phyloP scores from a whole-genome alignment of 495 filamentous ascomycete species.

The Penicillium subrubescens region DNA sequence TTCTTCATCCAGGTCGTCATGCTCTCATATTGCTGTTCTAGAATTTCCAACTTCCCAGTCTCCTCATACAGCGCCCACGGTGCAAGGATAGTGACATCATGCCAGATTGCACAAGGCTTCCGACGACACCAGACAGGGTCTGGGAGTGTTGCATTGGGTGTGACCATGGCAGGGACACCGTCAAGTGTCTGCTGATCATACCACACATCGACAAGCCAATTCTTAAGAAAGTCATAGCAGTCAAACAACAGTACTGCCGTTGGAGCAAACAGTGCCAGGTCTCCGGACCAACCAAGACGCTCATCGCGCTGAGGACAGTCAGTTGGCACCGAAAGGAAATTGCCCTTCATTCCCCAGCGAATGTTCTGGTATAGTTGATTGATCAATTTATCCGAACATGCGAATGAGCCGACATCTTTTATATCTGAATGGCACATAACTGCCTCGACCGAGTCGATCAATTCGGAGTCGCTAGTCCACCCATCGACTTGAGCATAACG shows the following conservation, averaged over 20 bases:
- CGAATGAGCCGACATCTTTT: not conserved
- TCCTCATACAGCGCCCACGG: not conserved
- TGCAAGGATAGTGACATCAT: not conserved
- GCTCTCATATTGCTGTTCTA: not conserved
- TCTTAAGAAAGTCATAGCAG: not conserved
- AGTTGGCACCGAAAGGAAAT: not conserved
- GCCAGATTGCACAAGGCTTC: not conserved
- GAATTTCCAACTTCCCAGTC: not conserved
- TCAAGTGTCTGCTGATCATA: not conserved
- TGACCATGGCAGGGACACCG: not conserved
- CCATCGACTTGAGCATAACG: not conserved
- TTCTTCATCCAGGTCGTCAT: not conserved
- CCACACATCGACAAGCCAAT: not conserved
- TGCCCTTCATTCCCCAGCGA: not conserved
- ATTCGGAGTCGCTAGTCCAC: not conserved
- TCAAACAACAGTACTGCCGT: not conserved
- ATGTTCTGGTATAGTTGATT: not conserved
- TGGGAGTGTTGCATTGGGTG: not conserved
- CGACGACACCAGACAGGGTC: not conserved
- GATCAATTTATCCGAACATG: not conserved
- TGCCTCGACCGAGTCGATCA: not conserved
- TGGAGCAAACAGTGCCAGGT: not conserved
- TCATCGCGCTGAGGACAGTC: not conserved
- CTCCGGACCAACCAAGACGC: not conserved
- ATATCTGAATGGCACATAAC: not conserved